Conservation (phyloP, 441 rosid species). For the Metrosideros polymorpha region DNA sequence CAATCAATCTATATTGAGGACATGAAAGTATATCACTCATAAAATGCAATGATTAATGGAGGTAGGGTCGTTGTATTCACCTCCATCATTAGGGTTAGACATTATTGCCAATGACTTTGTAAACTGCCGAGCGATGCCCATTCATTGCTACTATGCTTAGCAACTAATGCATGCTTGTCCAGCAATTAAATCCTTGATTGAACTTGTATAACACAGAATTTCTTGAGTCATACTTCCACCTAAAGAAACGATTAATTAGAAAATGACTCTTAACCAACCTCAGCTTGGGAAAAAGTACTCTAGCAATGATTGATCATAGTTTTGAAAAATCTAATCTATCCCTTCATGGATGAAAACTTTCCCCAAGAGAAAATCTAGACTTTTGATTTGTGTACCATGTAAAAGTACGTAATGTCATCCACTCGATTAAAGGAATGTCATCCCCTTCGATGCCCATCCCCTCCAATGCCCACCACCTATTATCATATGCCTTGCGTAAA, state of each 20-base stretch:
- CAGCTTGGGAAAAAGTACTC: neutral
- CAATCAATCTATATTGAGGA: neutral
- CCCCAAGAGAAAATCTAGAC: neutral
- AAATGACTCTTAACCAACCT: neutral
- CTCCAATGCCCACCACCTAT: neutral
- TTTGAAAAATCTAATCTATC: neutral
- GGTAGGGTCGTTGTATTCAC: neutral
- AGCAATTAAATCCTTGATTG: neutral
- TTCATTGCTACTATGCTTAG: neutral
- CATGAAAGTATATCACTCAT: neutral
- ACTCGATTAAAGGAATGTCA: neutral
- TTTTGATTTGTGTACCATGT: neutral
- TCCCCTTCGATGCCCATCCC: neutral
- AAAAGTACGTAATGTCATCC: neutral
- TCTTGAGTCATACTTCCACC: neutral
- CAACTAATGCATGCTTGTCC: neutral
- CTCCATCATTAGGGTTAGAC: neutral
- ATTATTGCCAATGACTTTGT: neutral
- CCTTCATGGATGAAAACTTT: neutral
- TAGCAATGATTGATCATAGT: neutral
- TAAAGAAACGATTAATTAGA: neutral
- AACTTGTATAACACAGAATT: neutral
- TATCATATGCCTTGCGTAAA: neutral
- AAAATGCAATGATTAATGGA: neutral
- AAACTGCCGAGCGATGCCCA: neutral